Percentiles rank a stretch among this genome's conserved stretches.
Evolutionary conservation across 129 eudicot genomes (phyloP).

Genomic region (Deinandra increscens): DNA sequence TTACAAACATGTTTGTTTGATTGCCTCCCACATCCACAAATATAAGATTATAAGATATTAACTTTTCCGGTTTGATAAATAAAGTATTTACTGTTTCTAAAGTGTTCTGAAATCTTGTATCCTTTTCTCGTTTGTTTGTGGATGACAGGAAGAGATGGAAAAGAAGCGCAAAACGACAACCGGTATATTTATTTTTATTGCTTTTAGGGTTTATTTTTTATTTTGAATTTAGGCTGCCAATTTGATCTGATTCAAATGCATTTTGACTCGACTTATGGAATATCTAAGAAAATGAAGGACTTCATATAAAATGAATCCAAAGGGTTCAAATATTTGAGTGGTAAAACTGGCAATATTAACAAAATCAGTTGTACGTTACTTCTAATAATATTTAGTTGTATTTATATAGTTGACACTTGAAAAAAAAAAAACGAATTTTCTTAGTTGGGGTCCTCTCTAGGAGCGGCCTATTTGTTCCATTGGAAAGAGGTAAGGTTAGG

Average conservation of each 20-base stretch:
- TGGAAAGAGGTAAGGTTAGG: too few relatives aligned
- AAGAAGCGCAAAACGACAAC: conserved; percentile 47
- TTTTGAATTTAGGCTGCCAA: background rate
- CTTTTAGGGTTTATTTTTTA: background rate
- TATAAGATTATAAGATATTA: too few relatives aligned
- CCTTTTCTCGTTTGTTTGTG: conserved; percentile 27
- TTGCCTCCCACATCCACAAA: too few relatives aligned
- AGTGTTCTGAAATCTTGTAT: conserved; percentile 10
- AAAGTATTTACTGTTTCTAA: background rate
- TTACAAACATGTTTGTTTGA: too few relatives aligned
- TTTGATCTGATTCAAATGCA: background rate
- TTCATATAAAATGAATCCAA: background rate
- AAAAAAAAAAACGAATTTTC: too few relatives aligned
- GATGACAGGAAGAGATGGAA: conserved; percentile 80
- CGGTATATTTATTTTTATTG: conserved; percentile 33
- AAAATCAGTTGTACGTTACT: background rate
- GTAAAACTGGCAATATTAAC: background rate
- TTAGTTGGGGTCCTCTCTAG: too few relatives aligned
- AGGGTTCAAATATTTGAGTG: background rate
- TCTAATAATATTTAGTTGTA: background rate
- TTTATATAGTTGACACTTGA: conserved; percentile 7
- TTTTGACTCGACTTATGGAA: background rate
- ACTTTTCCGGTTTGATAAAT: too few relatives aligned
- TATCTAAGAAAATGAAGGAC: background rate
- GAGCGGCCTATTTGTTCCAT: too few relatives aligned